Conservation (phyloP, 768 basidiomycete genomes). For the Suillus placidus region DNA sequence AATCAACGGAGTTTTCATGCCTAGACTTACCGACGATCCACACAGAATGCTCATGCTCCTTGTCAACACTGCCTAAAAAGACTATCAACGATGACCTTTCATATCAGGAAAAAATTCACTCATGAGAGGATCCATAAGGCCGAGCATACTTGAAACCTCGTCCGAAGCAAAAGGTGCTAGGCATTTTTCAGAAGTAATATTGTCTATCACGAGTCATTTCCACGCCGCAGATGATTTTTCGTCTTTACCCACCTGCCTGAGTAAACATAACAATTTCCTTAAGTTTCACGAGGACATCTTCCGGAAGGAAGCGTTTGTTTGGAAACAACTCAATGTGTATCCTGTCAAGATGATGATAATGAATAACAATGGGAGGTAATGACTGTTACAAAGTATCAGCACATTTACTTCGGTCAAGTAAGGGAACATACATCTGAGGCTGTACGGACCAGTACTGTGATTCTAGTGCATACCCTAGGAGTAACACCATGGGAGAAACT, state of each 20-base stretch:
- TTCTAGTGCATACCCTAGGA: slow-evolving; percentile 11
- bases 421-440: not conserved
- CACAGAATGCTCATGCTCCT: not conserved
- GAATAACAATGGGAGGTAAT: not conserved
- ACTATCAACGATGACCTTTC: not conserved
- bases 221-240: not conserved
- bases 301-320: slow-evolving; percentile 24
- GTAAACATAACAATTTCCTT: slow-evolving; percentile 10
- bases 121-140: slow-evolving; percentile 33
- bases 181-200: slow-evolving; percentile 40
- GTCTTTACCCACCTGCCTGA: slow-evolving; percentile 8
- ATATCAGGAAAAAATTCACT: slow-evolving; percentile 21
- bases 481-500: not conserved
- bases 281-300: slow-evolving; percentile 4
- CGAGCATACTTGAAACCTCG: slow-evolving; percentile 40
- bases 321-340: slow-evolving; percentile 11
- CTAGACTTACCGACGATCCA: not conserved
- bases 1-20: not conserved
- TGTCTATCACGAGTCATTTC: slow-evolving; percentile 31
- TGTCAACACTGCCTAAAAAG: not conserved
- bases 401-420: not conserved
- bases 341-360: not conserved
- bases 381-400: not conserved
- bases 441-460: slow-evolving; percentile 11
- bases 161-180: slow-evolving; percentile 39